A percentile compares a stretch with the other conserved stretches of the same genome.
These are phyloP conservation scores for Citrus mangshanensis DNA, from an alignment of 345 rosid species.

Conservation along the genomic window DNA sequence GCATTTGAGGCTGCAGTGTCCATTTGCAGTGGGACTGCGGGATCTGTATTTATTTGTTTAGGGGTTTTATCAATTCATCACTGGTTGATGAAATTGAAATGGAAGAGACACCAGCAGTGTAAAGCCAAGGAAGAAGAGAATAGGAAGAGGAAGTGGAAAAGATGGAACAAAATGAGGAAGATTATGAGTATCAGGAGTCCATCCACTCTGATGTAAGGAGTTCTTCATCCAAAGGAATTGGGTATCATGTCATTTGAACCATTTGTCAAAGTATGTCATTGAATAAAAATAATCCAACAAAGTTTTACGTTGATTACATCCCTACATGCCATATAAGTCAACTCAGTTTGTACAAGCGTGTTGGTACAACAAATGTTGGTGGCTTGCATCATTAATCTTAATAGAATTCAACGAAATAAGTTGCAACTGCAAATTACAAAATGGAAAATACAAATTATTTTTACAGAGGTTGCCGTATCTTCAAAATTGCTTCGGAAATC, in stretches of 20 bases:
- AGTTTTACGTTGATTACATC: too few species aligned
- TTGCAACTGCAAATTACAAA: neutral
- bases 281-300: too few species aligned
- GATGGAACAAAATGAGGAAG: neutral
- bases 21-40: constrained; percentile 5
- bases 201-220: neutral
- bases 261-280: neutral
- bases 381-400: too few species aligned
- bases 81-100: constrained; percentile 15
- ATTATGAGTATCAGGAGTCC: too few species aligned
- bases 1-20: constrained; percentile 7
- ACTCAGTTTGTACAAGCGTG: too few species aligned
- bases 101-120: neutral
- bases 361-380: too few species aligned
- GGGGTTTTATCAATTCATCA: constrained; percentile 6
- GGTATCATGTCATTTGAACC: neutral
- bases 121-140: too few species aligned
- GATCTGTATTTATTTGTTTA: constrained; percentile 8
- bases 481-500: neutral
- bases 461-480: neutral
- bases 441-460: neutral
- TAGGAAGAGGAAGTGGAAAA: neutral
- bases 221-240: neutral
- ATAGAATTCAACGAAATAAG: too few species aligned
- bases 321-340: too few species aligned